Evolutionary conservation across 805 yeast species (phyloP).

Genomic region (Spathaspora passalidarum): DNA sequence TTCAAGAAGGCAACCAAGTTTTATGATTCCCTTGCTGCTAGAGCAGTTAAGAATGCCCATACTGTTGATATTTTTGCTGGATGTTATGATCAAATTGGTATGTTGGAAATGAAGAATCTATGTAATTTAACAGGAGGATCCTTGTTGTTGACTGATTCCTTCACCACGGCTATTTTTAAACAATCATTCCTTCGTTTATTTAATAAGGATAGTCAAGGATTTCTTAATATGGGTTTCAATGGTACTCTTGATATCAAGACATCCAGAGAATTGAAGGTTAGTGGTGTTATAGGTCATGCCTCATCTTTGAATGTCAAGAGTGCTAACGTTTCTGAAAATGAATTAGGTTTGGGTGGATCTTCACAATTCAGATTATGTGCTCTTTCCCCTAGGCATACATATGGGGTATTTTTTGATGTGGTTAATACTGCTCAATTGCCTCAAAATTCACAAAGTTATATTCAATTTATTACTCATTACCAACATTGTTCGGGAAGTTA

Average conservation of each 20-base stretch:
- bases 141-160: constrained; percentile 83
- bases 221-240: constrained; percentile 84
- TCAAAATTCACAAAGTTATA: constrained; percentile 32
- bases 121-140: constrained; percentile 90
- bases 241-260: constrained; percentile 87
- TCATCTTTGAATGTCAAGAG: constrained; percentile 66
- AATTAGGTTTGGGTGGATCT: constrained; percentile 92
- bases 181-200: constrained; percentile 87
- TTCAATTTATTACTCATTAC: constrained; percentile 88
- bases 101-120: constrained; percentile 86
- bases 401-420: constrained; percentile 87
- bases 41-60: constrained; percentile 69
- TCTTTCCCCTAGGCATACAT: constrained; percentile 83
- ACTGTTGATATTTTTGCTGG: constrained; percentile 91
- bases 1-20: constrained; percentile 81
- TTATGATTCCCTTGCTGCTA: constrained; percentile 70
- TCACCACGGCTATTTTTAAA: constrained; percentile 91
- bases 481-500: constrained; percentile 94
- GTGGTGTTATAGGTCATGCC: constrained; percentile 94
- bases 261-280: constrained; percentile 79
- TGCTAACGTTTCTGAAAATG: constrained; percentile 82
- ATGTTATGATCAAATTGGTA: constrained; percentile 93
- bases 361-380: constrained; percentile 84
- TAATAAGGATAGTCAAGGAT: constrained; percentile 83
- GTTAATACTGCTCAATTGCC: constrained; percentile 34